phyloP scores from a whole-genome alignment of 768 basidiomycete genomes.

The Boletus rex-veris region DNA sequence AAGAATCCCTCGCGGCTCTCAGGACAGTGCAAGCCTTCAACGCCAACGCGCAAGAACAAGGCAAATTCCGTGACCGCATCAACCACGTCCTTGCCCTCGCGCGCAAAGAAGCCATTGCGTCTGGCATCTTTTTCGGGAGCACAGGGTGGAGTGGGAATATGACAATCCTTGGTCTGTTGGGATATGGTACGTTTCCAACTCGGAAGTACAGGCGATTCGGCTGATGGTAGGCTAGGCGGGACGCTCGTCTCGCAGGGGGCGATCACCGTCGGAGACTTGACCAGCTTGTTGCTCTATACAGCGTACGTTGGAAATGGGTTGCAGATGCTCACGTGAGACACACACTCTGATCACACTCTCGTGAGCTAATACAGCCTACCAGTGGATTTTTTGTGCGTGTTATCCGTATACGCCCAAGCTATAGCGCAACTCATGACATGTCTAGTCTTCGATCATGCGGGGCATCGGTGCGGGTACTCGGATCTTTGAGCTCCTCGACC shows the following conservation, averaged over 20 bases:
- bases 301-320: conserved; percentile 82
- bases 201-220: neutral
- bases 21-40: conserved; percentile 92
- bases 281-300: conserved; percentile 85
- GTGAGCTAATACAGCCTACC: conserved; percentile 1
- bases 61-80: conserved; percentile 68
- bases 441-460: conserved; percentile 91
- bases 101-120: conserved; percentile 84
- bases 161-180: conserved; percentile 81
- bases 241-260: conserved; percentile 83
- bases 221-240: conserved; percentile 54
- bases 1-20: conserved; percentile 84
- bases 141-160: conserved; percentile 94
- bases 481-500: conserved; percentile 91
- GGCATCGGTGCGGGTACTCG: conserved; percentile 91
- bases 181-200: conserved; percentile 63
- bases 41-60: conserved; percentile 71
- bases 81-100: conserved; percentile 68
- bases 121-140: conserved; percentile 89
- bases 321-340: conserved; percentile 70
- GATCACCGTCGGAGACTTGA: conserved; percentile 90
- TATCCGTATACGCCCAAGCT: neutral
- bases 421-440: neutral
- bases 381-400: conserved; percentile 40
- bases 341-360: neutral